Evolutionary conservation across 2,329 filamentous ascomycete genomes (phyloP), one percentile per base, ranked within the genome.

Genomic region (Gyromitra esculenta): DNA sequence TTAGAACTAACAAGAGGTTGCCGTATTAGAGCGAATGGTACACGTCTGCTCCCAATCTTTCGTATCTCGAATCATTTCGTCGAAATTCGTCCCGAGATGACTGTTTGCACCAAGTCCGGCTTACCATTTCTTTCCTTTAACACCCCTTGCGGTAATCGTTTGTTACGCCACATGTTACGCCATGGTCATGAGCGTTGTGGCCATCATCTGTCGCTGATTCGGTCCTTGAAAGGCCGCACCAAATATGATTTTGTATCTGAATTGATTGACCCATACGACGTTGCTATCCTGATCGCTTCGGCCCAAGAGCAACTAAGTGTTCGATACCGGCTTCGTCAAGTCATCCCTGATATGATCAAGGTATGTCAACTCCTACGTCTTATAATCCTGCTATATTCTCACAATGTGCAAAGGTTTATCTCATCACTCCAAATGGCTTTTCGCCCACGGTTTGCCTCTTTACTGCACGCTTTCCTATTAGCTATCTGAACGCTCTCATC

Each of bases 271-370:
- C 54, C 56, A 5, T 59, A 59, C 35, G 56, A 59, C 18, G 15
- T 39, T n/a, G 56, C 31, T 8, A 8, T 11, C 11, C 5, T 59
- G 56, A 1, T 59, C 31, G 56, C 56, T 6, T 37, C 39, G 11
- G 56, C 56, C 7, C 56, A 59, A n/a, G 56, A 59, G n/a, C 56
- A 59, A n/a, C 56, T 59, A 11, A 31, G 39, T 5, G 25, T 39
- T 9, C 21, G 18, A 54, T 37, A 37, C 15, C 56, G 39, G 13
- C 18, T 52, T 21, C 52, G 9, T 31, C 52, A 56, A 31, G 11
- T n/a, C 7, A 5, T 59, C 15, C 56, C 56, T 15, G 8, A 18
- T 9, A 18, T 21, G 7, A 8, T 31, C 6, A 54, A 54, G 21
- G 50, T 54, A n/a, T n/a, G 15, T 18, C 15, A 15, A 15, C 15